Evolutionary conservation across 2,329 filamentous ascomycete species (phyloP), one percentile per base, ranked within the genome.

Genomic region (Pestalotiopsis sp.): DNA sequence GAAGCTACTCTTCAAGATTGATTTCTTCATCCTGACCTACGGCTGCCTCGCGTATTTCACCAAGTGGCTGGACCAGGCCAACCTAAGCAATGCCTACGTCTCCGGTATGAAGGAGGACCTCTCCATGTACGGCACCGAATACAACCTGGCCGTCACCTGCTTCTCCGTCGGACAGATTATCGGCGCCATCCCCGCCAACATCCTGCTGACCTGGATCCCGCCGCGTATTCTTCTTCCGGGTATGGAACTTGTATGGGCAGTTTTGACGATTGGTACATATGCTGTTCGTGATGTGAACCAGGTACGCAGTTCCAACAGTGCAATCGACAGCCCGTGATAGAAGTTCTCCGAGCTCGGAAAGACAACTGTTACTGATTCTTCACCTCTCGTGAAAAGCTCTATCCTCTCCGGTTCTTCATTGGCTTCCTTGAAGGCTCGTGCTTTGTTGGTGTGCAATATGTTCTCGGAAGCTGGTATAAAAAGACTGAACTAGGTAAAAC

Each of bases 391-490:
- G 6, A 9, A 65, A 41, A 73, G 70, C 57, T 74, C 4, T 73
- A 73, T 57, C 68, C 81, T 0, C 84, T 87, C 52, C 82, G 85
- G 1, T 81, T 81, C 72, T 77, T 81, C 70, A 74, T 78, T 65
- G 85, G 83, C 1, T 79, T 86, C 14, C 81, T 83, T 23, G 85
- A 87, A 70, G 79, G 81, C 2, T 81, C 78, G 2, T 84, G 82
- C 1, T 87, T 86, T 66, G 83, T 84, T 2, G 83, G 82, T 0
- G 77, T 83, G 0, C 84, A 86, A 64, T 87, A 86, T 67, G 83
- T 87, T 63, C 77, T 87, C 0, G 84, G 85, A 0, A 84, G 86
- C 0, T 91, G 89, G 89, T 91, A 91, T 72, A 90, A 85, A 0
- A 83, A 84, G 17, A 80, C 82, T 13, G 89, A 91, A 70, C 83